These are phyloP conservation scores for Nymphaea thermarum DNA, from an alignment of 164 flowering plant species.

Conservation along the genomic window DNA sequence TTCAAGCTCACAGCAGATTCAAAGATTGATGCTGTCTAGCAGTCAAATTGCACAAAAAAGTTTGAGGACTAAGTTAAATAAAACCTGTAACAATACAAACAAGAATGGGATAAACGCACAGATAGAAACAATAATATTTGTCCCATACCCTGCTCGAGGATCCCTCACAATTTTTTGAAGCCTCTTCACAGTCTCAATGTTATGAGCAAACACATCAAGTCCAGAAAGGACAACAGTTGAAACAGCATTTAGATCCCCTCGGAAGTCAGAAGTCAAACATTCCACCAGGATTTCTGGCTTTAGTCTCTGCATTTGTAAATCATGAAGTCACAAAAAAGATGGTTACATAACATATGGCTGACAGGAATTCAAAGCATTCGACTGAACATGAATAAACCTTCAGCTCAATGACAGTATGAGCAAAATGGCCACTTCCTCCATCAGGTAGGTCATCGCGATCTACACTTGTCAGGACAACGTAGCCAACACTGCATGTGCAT, in stretches of 20 bases:
- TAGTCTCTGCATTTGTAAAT: slow-evolving; percentile 37
- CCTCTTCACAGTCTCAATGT: slow-evolving; percentile 86
- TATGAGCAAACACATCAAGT: slow-evolving; percentile 96
- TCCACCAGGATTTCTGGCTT: slow-evolving; percentile 92
- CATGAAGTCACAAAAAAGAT: not conserved
- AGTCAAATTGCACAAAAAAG: too few species aligned
- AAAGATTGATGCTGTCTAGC: too few species aligned
- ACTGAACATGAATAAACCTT: slow-evolving; percentile 35
- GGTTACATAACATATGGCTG: not conserved
- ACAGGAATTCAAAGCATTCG: not conserved
- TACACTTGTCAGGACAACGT: slow-evolving; percentile 89
- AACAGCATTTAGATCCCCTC: slow-evolving; percentile 73
- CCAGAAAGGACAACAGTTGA: slow-evolving; percentile 65
- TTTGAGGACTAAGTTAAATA: too few species aligned
- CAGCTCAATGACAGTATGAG: slow-evolving; percentile 70
- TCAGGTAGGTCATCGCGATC: slow-evolving; percentile 97
- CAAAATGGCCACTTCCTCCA: slow-evolving; percentile 97
- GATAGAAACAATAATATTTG: not conserved
- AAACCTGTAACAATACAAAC: not conserved
- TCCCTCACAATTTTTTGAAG: slow-evolving; percentile 91
- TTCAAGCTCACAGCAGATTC: too few species aligned
- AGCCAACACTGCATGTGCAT: slow-evolving; percentile 56
- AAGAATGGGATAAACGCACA: not conserved
- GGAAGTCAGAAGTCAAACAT: slow-evolving; percentile 91
- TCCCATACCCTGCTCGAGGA: slow-evolving; percentile 81